Evolutionary conservation across 805 yeast species (phyloP), one percentile per base, ranked within the genome.

Genomic region (Ascoidea asiatica): DNA sequence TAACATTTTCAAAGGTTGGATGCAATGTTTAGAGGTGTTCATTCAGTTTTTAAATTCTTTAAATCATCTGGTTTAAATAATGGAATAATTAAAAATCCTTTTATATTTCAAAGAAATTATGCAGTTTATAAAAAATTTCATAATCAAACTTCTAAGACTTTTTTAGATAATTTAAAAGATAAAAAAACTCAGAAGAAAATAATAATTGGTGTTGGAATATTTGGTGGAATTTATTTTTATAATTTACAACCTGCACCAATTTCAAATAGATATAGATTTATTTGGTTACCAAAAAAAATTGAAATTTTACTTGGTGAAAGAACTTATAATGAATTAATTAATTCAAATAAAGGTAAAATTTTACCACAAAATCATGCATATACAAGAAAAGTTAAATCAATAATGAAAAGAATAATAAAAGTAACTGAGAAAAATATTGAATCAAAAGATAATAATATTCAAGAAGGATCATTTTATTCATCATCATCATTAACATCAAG

Each of bases 241-340:
- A 44, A 80, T 51, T 64, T 85, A 23, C 83, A 88, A 50, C 73
- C 74, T 50, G 95, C 95, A 0, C 96, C 96, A 1, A 80, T 81
- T 21, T 79, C 95, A 1, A 75, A 78, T 29, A 66, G 97, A 42
- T 63, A 55, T 23, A 66, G 97, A 50, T 73, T 87, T 53, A 73
- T 88, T 56, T 73, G 87, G 72, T 66, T 83, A 1, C 81, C 87
- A 4, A 69, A 70, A 42, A 73, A 78, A 66, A 50, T 81, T 29
- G 96, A 86, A 54, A 52, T 60, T 18, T 66, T 59, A 48, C 62
- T 83, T 17, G 95, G 95, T 2, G 74, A 75, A 23, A 65, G 66
- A 46, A 71, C 82, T 5, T 89, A 88, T 58, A 56, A 60, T 3
- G 79, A 80, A 46, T 68, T 86, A 8, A 51, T 84, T 54, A 40